phyloP scores from a whole-genome alignment of 148 eudicot species.

The Euryodendron excelsum region DNA sequence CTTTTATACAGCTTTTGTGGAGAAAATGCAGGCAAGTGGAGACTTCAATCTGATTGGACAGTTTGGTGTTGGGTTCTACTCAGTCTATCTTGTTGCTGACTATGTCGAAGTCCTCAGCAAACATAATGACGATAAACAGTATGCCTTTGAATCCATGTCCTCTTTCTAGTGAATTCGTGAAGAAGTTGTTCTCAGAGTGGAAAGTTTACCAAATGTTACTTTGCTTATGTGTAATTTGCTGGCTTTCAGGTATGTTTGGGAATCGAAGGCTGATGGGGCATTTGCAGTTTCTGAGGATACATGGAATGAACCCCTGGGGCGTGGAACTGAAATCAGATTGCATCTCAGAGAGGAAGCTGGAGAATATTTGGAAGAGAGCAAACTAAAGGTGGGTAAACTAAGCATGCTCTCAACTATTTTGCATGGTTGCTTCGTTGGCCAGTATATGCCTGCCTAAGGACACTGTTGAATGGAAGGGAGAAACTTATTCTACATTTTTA shows the following conservation, averaged over 20 bases:
- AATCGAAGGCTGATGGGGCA: slow-evolving; percentile 97
- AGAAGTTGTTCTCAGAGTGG: background rate
- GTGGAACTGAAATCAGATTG: slow-evolving; percentile 98
- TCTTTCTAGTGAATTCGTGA: background rate
- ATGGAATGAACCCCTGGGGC: slow-evolving; percentile 97
- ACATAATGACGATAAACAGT: slow-evolving; percentile 97
- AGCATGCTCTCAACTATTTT: background rate
- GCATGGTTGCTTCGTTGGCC: background rate
- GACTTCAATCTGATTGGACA: slow-evolving; percentile 96
- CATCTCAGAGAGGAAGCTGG: slow-evolving; percentile 97
- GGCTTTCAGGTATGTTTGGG: slow-evolving; percentile 85
- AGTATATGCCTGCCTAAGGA: background rate
- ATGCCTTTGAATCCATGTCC: slow-evolving; percentile 14
- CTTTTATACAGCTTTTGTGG: slow-evolving; percentile 74
- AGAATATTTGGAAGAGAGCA: slow-evolving; percentile 84
- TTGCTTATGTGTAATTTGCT: background rate
- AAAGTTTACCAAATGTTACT: background rate
- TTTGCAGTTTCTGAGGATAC: slow-evolving; percentile 93
- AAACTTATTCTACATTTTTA: background rate
- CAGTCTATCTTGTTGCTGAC: slow-evolving; percentile 97
- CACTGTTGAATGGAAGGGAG: background rate
- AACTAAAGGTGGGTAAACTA: slow-evolving; percentile 60
- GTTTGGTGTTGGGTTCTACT: slow-evolving; percentile 98
- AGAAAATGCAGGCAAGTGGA: slow-evolving; percentile 98
- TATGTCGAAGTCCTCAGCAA: slow-evolving; percentile 98